Evolutionary conservation across 495 filamentous ascomycete genomes (phyloP), one percentile per base, ranked within the genome.

Genomic region (Aspergillus steynii): DNA sequence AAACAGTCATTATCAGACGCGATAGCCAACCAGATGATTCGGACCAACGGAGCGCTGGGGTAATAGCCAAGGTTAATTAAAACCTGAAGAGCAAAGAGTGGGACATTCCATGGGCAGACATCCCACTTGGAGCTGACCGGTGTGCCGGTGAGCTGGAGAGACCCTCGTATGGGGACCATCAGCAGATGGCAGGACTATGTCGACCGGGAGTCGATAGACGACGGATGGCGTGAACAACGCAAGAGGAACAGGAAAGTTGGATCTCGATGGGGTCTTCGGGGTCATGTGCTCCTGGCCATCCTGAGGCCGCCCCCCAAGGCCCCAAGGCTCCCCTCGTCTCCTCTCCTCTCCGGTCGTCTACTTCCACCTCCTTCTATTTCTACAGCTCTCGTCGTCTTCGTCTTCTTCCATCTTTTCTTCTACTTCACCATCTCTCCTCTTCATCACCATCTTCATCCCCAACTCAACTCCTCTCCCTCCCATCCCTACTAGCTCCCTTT

Each of bases 61-160:
- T 32, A 32, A 51, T 27, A 51, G 2, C 26, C 26, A 51, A 28
- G 12, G 50, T 51, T 27, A 42, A 14, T 42, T 2, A 42, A 42
- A 42, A 42, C 37, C 37, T 42, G 37, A 42, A 42, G 37, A 42
- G 37, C 12, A 10, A 42, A 42, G 37, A 42, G 37, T 42, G 37
- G 37, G 37, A 42, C 37, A 42, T 42, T 42, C 37, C 37, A 42
- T 42, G 37, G 37, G 37, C 37, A 42, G 37, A 42, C 37, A 42
- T 42, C 37, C 37, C 37, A 12, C 37, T 42, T 42, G 37, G 37
- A 42, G 37, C 37, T 62, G 59, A 54, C 65, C 65, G 65, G 65
- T 67, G 65, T 67, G 32, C 65, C 65, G 65, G 65, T 67, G 65
- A 67, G 53, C 49, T 55, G 34, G 28, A 55, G 53, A 34, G 31